Base-by-base conservation (phyloP, 2,329 filamentous ascomycete species). In the Trichoderma pleuroti region DNA sequence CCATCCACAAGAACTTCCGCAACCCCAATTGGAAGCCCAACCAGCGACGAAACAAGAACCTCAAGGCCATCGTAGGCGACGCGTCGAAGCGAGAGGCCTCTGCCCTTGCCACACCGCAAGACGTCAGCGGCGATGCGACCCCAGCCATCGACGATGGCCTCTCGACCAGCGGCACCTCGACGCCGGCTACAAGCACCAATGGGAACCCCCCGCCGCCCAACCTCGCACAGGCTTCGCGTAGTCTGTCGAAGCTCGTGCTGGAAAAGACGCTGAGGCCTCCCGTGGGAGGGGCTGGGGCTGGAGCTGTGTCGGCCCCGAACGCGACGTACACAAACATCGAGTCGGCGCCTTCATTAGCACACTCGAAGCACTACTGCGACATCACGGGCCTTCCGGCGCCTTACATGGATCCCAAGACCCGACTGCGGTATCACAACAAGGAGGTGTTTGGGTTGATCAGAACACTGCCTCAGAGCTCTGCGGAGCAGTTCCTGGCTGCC, bases 251-350 rank as follows among this genome's bases (percentile, higher is more conserved):
- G 73, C 87, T 97, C 65, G 95, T 97, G 2, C 84, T 98, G 63
- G 93, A 97, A 81, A 96, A 93, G 86, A 95, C 89, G 75, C 84
- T 91, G 71, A 84, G 84, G 77, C 73, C 74, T 1, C 71, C 76
- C 16, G 59, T 57, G 9, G 66, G 64, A 46, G 64, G 64, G 30
- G 30, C 34, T 16, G 64, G 64, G 30, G 30, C 34, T 16, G 76
- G 75, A 14, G 80, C 78, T 46, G 74, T 70, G 14, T 74, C 76
- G 6, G 91, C 91, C 0, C 93, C 92, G 0, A 88, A 87, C 36
- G 92, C 92, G 36, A 98, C 96, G 1, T 99, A 98, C 81, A 97
- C 93, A 8, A 98, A 98, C 78, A 97, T 99, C 73, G 96, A 98
- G 81, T 94, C 93, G 61, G 95, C 96, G 4, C 96, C 96, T 49